Conservation (phyloP, 257 asterid species). For the Echites panduratus region DNA sequence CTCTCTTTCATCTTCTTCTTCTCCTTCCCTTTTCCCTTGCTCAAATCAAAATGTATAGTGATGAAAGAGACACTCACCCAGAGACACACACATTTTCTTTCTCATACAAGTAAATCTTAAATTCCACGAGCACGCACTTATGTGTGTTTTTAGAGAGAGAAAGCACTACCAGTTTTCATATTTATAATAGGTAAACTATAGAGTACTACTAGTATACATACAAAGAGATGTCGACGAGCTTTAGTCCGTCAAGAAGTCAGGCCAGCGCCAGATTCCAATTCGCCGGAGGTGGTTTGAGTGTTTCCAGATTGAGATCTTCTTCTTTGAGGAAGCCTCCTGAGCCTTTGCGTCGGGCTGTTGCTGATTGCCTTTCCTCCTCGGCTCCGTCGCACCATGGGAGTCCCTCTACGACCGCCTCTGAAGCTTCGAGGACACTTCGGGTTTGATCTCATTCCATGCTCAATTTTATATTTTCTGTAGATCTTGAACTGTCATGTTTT, state of each 20-base stretch:
- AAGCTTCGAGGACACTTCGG: constrained; percentile 90
- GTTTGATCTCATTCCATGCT: constrained; percentile 33
- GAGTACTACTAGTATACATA: no score
- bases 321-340: constrained; percentile 88
- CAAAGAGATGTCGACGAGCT: constrained; percentile 47
- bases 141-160: constrained; percentile 4
- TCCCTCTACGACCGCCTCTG: constrained; percentile 34
- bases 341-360: constrained; percentile 96
- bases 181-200: background rate
- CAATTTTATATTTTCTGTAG: constrained; percentile 13
- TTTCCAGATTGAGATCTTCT: constrained; percentile 89
- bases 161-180: background rate
- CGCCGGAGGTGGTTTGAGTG: constrained; percentile 37
- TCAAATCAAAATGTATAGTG: constrained; percentile 10
- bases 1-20: no score
- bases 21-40: background rate
- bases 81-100: background rate
- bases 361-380: constrained; percentile 88
- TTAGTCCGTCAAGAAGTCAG: constrained; percentile 65
- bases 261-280: constrained; percentile 73
- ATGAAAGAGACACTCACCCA: background rate
- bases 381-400: constrained; percentile 54
- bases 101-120: background rate
- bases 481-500: constrained; percentile 17
- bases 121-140: background rate